Evolutionary conservation across 2,329 filamentous ascomycete species (phyloP).

Genomic region (Monosporascus cannonballus): DNA sequence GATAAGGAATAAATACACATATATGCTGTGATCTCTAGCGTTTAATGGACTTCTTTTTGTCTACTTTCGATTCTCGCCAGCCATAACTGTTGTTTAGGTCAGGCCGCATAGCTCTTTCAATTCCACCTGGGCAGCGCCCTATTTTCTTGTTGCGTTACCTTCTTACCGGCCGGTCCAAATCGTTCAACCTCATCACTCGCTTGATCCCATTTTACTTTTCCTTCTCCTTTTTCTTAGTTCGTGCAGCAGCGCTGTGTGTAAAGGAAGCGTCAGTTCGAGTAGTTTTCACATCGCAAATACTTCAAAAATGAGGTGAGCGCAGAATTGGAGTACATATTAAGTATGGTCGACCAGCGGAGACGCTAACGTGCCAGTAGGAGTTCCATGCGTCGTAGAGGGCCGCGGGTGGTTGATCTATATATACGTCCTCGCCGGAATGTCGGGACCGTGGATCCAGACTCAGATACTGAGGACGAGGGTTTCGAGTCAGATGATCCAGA

Average conservation of each 20-base stretch:
- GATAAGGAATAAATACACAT: no score
- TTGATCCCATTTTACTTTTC: background rate
- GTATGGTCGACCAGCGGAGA: background rate
- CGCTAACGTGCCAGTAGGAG: background rate
- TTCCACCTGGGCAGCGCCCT: background rate
- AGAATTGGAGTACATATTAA: background rate
- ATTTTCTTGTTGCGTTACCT: background rate
- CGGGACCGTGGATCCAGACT: background rate
- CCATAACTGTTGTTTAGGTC: background rate
- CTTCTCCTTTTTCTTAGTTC: background rate
- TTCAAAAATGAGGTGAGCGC: background rate
- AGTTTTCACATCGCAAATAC: background rate
- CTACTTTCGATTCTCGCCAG: background rate
- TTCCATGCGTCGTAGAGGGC: background rate
- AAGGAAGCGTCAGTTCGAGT: background rate
- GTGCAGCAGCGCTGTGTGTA: background rate
- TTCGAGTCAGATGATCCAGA: background rate
- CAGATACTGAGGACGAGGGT: background rate
- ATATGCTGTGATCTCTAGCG: no score
- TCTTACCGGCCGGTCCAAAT: background rate
- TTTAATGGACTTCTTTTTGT: background rate
- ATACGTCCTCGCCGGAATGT: background rate
- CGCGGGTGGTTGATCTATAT: background rate
- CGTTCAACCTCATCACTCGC: background rate
- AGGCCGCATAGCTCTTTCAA: background rate